phyloP scores from a whole-genome alignment of 805 yeast species.

The Pichia gijzeniarum region DNA sequence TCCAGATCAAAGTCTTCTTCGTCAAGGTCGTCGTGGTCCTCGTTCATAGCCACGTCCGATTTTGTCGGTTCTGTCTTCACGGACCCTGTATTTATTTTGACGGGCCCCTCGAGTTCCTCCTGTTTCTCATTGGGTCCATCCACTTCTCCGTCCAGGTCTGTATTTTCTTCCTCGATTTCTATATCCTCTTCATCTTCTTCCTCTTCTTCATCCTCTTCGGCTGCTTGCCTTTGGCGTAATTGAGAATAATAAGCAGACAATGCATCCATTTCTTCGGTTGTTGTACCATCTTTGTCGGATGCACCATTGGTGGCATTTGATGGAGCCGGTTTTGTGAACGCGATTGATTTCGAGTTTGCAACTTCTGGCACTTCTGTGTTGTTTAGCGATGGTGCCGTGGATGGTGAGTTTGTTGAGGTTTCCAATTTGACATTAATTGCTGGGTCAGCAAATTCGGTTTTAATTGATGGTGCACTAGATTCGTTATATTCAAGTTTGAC shows the following conservation, averaged over 20 bases:
- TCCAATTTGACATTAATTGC: neutral
- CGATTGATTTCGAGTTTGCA: neutral
- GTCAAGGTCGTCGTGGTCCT: constrained; percentile 7
- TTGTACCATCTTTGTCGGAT: constrained; percentile 20
- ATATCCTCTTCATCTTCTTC: constrained; percentile 22
- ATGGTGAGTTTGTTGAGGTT: neutral
- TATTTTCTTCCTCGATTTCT: constrained; percentile 6
- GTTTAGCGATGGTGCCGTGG: too few species aligned
- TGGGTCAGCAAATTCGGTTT: too few species aligned
- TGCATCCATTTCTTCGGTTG: constrained; percentile 66
- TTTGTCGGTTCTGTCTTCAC: neutral
- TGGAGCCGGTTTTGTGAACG: neutral
- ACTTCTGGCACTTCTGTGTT: too few species aligned
- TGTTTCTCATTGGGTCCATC: neutral
- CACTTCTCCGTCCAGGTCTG: constrained; percentile 3
- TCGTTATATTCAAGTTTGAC: neutral
- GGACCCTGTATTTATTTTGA: neutral
- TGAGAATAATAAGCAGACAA: constrained; percentile 70
- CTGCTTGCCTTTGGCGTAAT: constrained; percentile 61
- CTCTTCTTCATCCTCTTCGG: constrained; percentile 54
- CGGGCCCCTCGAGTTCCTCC: neutral
- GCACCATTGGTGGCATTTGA: too few species aligned
- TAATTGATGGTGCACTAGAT: neutral
- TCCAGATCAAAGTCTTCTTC: constrained; percentile 14
- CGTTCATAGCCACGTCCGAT: neutral